phyloP scores from a whole-genome alignment of 176 grass and related monocot genomes.

The Lolium multiflorum region DNA sequence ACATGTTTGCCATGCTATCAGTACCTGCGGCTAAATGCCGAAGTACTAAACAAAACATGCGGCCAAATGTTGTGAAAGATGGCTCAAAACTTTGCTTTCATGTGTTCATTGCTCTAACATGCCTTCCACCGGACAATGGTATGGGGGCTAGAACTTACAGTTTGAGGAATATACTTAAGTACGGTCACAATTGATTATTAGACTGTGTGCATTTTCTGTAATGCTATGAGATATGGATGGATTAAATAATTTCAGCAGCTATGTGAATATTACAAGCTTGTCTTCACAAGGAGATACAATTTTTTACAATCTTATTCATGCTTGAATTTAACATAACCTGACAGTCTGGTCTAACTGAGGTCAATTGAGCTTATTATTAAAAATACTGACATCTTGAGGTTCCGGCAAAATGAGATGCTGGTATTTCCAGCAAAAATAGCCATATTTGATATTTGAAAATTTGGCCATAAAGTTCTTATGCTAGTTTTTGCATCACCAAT shows the following conservation, averaged over 20 bases:
- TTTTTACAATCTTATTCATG: neutral
- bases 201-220: neutral
- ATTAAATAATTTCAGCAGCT: constrained; percentile 1
- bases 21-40: no score
- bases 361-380: constrained; percentile 18
- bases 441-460: neutral
- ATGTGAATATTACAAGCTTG: constrained; percentile 10
- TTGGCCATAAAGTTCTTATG: neutral
- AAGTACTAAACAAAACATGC: no score
- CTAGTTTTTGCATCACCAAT: constrained; percentile 29
- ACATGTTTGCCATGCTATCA: no score
- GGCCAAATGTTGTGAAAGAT: no score
- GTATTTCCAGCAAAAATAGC: neutral
- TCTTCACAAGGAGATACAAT: neutral
- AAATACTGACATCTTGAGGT: neutral
- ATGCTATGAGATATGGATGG: neutral
- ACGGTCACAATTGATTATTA: neutral
- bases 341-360: neutral
- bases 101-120: constrained; percentile 3
- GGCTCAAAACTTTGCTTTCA: no score
- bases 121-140: constrained; percentile 15
- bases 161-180: neutral
- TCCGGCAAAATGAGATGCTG: neutral
- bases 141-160: neutral
- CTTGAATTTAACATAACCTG: neutral